A percentile compares a stretch with the other conserved stretches of the same genome.
Conservation (phyloP, 2,329 filamentous ascomycete species). For the Aspergillus ibericus region DNA sequence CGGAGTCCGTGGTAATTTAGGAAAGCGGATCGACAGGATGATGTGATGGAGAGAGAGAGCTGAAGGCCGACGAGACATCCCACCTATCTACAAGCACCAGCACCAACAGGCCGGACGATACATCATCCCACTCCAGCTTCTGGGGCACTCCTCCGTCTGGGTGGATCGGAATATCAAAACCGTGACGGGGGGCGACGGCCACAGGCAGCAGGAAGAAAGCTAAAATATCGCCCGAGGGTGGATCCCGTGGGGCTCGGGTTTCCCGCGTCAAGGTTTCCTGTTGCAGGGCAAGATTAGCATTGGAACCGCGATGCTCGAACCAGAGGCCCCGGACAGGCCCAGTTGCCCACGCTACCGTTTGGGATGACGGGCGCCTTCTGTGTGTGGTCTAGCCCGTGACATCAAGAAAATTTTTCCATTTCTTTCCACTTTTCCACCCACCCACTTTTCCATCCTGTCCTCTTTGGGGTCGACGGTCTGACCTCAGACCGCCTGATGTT, state of each 20-base stretch:
- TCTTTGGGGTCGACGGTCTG: constrained; percentile 1
- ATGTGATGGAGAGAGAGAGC: background rate
- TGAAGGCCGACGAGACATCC: no score
- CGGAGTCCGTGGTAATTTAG: background rate
- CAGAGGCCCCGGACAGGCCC: background rate
- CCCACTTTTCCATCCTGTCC: background rate
- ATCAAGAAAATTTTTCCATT: constrained; percentile 16
- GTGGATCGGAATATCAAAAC: constrained; percentile 1
- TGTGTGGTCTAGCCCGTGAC: constrained; percentile 9
- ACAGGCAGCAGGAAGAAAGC: constrained; percentile 6
- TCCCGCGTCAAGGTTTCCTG: constrained; percentile 8
- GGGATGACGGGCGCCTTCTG: background rate
- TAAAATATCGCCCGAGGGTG: constrained; percentile 13
- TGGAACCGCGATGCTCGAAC: no score
- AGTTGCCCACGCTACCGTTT: constrained; percentile 5
- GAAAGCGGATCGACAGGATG: background rate
- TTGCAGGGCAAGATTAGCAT: constrained; percentile 6
- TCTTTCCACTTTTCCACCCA: constrained; percentile 1
- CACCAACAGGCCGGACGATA: background rate
- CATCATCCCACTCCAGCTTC: background rate
- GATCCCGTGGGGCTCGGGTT: constrained; percentile 16
- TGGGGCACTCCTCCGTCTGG: no score
- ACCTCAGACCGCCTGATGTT: constrained; percentile 19
- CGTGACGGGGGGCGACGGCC: background rate
- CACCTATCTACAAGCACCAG: no score